Conservation (phyloP, 129 eudicot species). For the Helianthus annuus region HanXRQr2.0-SUNRISE NC_035435.2:172461024-172461523, state of each 20-base stretch:
- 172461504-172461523: no score
- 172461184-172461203: slow-evolving; percentile 71
- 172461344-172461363: neutral
- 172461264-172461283: slow-evolving; percentile 2
- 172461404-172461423: no score
- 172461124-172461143: slow-evolving; percentile 33
- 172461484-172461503: no score
- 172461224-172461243: slow-evolving; percentile 37
- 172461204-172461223: slow-evolving; percentile 70
- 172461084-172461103: slow-evolving; percentile 58
- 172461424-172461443: no score
- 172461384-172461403: neutral
- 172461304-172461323: neutral
- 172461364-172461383: neutral
- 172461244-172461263: slow-evolving; percentile 28
- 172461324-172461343: neutral
- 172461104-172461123: slow-evolving; percentile 16
- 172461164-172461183: slow-evolving; percentile 83
- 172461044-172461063: slow-evolving; percentile 19
- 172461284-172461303: neutral
- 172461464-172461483: no score
- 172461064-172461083: slow-evolving; percentile 52
- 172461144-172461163: slow-evolving; percentile 35
- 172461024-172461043: slow-evolving; percentile 20
- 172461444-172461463: no score